Evolutionary conservation across 1,284 basidiomycete genomes (phyloP).

Genomic region (Malassezia caprae): DNA sequence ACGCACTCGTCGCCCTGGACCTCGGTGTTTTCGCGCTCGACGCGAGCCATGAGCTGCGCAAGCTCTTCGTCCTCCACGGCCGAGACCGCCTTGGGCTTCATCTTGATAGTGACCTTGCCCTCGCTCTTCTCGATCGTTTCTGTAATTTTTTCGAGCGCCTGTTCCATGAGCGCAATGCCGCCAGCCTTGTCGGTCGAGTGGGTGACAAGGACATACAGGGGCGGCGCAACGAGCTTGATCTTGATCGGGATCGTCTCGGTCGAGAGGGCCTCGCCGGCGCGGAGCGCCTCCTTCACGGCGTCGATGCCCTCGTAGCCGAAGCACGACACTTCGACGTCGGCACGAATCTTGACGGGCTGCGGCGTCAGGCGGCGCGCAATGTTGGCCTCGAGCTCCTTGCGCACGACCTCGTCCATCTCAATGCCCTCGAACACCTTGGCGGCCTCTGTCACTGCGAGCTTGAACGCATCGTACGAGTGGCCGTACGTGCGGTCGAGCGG

Average conservation of each 20-base stretch:
- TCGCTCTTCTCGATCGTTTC: slow-evolving; percentile 64
- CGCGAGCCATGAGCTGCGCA: slow-evolving; percentile 47
- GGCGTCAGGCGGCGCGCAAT: slow-evolving; percentile 92
- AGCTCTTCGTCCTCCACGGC: slow-evolving; percentile 47
- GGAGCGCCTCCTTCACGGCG: slow-evolving; percentile 84
- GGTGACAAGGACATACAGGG: slow-evolving; percentile 86
- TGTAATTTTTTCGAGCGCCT: slow-evolving; percentile 83
- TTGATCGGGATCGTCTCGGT: slow-evolving; percentile 90
- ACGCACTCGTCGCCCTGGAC: slow-evolving; percentile 44
- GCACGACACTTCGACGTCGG: slow-evolving; percentile 94
- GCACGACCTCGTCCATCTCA: slow-evolving; percentile 56
- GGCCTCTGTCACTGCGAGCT: slow-evolving; percentile 83
- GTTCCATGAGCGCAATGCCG: slow-evolving; percentile 83
- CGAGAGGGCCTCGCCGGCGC: slow-evolving; percentile 74
- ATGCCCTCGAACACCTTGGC: slow-evolving; percentile 73
- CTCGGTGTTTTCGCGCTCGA: slow-evolving; percentile 48
- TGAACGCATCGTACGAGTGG: slow-evolving; percentile 96
- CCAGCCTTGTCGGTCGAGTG: slow-evolving; percentile 94
- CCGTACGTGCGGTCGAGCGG: slow-evolving; percentile 84
- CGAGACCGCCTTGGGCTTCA: slow-evolving; percentile 59
- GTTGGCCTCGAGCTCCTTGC: slow-evolving; percentile 65
- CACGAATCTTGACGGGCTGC: slow-evolving; percentile 95
- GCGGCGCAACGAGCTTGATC: slow-evolving; percentile 90
- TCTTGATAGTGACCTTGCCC: slow-evolving; percentile 81
- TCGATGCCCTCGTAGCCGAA: slow-evolving; percentile 96